Base-by-base conservation (phyloP, 2,329 filamentous ascomycete species). In the Aureobasidium sp. region DNA sequence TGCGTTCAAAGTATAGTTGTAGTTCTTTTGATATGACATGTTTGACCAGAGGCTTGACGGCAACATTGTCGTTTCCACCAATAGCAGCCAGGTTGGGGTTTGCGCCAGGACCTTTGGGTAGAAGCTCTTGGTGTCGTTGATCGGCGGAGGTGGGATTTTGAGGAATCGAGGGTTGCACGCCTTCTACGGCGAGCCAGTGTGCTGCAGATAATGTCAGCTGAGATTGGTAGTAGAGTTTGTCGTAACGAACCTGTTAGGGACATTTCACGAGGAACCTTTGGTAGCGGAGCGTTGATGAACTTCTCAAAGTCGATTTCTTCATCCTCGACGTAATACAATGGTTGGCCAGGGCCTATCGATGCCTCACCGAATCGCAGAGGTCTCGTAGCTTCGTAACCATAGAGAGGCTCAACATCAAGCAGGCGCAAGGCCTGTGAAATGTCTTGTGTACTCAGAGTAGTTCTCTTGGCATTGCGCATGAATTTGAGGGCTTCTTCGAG, bases 271-370 rank as follows among this genome's bases (percentile, higher is more conserved):
- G 94, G 94, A 34, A 99, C 92, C 75, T 95, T 97, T 29, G 94
- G 94, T 67, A 99, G 77, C 5, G 94, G 90, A 66, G 91, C 91
- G 77, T 99, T 99, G 73, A 99, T 97, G 67, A 99, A 80, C 80
- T 97, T 97, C 79, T 99, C 94, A 72, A 99, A 97, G 75, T 99
- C 94, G 61, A 97, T 88, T 79, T 99, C 94, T 72, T 99, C 94
- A 73, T 99, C 94, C 72, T 99, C 94, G 41, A 99, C 89, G 73
- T 99, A 99, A 76, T 93, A 99, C 25, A 99, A 79, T 59, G 93
- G 91, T 76, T 99, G 94, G 11, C 93, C 92, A 15, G 92, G 91
- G 0, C 94, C 94, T 64, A 99, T 79, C 63, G 90, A 95, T 3
- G 94, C 94, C 76, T 99, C 94, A 57, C 94, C 94, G 71, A 95